Base-by-base conservation (phyloP, 2,329 filamentous ascomycete species). In the Fusarium poae region DNA sequence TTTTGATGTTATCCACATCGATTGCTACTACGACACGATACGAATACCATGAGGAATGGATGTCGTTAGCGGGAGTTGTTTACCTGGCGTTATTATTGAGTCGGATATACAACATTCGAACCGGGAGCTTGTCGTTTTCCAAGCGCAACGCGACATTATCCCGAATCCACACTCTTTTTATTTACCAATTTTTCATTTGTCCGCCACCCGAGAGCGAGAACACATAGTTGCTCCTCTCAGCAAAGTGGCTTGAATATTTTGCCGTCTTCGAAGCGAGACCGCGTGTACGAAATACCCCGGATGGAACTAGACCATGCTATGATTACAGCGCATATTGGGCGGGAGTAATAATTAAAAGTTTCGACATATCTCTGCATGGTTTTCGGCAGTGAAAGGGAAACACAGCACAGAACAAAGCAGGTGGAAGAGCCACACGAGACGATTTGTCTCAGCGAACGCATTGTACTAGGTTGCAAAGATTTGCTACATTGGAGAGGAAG, bases 271-370 rank as follows among this genome's bases (percentile, higher is more conserved):
- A 20, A 40, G 39, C 16, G 74, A 66, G 75, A 74, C 51, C 66
- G 73, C 72, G 71, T 78, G 76, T 78, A 77, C 62, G 56, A 72
- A 72, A 65, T 74, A 77, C 63, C 72, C 69, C 66, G 63, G 67
- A 67, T 67, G 70, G 68, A 64, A 74, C 72, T 74, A 76, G 73
- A 75, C 65, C 65, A 72, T 72, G 65, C 65, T 69, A 68, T 57
- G 61, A 71, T 61, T 65, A 67, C 73, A 75, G 62, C 74, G 69
- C 57, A 72, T 72, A 74, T 60, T 65, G 51, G 62, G 67, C 64
- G 60, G 64, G 67, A 69, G 61, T 72, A 72, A 73, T 75, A 71
- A 71, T 74, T 64, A 69, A 64, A 71, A 70, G 69, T 70, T 68
- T 67, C 35, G 52, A 67, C 49, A 67, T 51, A 34, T 51, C 64